Conservation (phyloP, 2,329 filamentous ascomycete genomes). For the Hirsutella minnesotensis region DNA sequence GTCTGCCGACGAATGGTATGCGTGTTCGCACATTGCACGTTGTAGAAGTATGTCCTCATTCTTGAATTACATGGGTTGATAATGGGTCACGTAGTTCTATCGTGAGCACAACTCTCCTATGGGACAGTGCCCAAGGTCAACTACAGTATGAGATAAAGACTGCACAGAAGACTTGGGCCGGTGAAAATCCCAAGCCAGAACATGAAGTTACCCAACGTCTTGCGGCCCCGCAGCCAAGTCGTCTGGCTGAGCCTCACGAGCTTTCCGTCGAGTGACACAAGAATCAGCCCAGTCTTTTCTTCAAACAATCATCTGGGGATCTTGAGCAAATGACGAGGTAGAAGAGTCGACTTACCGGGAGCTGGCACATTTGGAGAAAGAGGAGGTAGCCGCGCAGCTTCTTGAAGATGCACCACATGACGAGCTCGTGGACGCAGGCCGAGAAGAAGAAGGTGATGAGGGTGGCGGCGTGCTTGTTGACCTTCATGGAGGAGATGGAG, state of each 20-base stretch:
- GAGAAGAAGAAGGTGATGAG: conserved; percentile 65
- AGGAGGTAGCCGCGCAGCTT: conserved; percentile 66
- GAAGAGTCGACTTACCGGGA: conserved; percentile 40
- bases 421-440: conserved; percentile 60
- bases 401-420: conserved; percentile 74
- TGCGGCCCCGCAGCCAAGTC: conserved; percentile 48
- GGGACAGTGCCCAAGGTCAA: neutral
- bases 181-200: conserved; percentile 75
- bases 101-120: too few species aligned
- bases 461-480: conserved; percentile 59
- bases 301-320: too few species aligned
- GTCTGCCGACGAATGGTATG: too few species aligned
- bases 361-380: conserved; percentile 60
- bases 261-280: conserved; percentile 12
- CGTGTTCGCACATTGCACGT: too few species aligned
- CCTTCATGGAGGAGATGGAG: conserved; percentile 60
- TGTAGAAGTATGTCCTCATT: too few species aligned
- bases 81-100: too few species aligned
- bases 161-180: conserved; percentile 56
- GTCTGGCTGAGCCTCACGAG: conserved; percentile 57
- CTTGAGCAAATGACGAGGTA: too few species aligned
- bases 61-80: too few species aligned
- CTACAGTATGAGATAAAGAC: conserved; percentile 46
- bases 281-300: too few species aligned
- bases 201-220: conserved; percentile 57